Percentiles rank a stretch among this genome's conserved stretches.
phyloP scores from a whole-genome alignment of 2,329 filamentous ascomycete genomes.

The Elsinoe necatrix region DNA sequence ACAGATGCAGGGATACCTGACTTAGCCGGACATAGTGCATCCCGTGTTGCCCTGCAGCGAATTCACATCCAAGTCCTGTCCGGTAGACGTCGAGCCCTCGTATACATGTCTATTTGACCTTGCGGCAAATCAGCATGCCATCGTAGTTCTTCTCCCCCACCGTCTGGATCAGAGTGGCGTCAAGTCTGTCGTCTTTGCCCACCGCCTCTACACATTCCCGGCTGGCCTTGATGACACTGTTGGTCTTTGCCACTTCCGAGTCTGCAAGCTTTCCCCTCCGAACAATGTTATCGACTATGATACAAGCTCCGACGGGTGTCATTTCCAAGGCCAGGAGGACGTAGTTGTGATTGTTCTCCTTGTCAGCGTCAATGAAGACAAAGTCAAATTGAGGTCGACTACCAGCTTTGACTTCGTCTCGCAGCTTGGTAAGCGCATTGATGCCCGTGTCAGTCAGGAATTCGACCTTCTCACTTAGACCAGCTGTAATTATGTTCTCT shows the following conservation, averaged over 20 bases:
- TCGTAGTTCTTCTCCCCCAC: slow-evolving; percentile 41
- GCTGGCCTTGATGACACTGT: slow-evolving; percentile 24
- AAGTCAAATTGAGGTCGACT: slow-evolving; percentile 40
- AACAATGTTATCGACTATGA: slow-evolving; percentile 48
- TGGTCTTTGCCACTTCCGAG: slow-evolving; percentile 18
- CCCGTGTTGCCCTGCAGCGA: neutral
- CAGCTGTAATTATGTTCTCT: slow-evolving; percentile 36
- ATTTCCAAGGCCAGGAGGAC: slow-evolving; percentile 28
- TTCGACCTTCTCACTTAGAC: slow-evolving; percentile 36
- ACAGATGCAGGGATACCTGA: slow-evolving; percentile 2
- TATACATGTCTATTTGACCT: slow-evolving; percentile 2
- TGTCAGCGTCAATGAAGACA: slow-evolving; percentile 48
- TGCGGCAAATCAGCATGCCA: slow-evolving; percentile 24
- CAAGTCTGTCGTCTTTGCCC: slow-evolving; percentile 35
- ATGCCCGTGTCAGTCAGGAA: slow-evolving; percentile 39
- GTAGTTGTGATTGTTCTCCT: slow-evolving; percentile 43
- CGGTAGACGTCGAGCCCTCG: neutral
- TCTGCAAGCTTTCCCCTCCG: slow-evolving; percentile 32
- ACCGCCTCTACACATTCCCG: slow-evolving; percentile 35
- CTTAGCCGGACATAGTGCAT: neutral
- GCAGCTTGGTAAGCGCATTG: slow-evolving; percentile 36
- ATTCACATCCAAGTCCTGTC: neutral
- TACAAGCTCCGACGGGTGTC: slow-evolving; percentile 32
- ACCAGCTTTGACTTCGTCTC: slow-evolving; percentile 33
- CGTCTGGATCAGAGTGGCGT: slow-evolving; percentile 37